phyloP scores from a whole-genome alignment of 2,329 filamentous ascomycete species.

The Helminthosporium solani region DNA sequence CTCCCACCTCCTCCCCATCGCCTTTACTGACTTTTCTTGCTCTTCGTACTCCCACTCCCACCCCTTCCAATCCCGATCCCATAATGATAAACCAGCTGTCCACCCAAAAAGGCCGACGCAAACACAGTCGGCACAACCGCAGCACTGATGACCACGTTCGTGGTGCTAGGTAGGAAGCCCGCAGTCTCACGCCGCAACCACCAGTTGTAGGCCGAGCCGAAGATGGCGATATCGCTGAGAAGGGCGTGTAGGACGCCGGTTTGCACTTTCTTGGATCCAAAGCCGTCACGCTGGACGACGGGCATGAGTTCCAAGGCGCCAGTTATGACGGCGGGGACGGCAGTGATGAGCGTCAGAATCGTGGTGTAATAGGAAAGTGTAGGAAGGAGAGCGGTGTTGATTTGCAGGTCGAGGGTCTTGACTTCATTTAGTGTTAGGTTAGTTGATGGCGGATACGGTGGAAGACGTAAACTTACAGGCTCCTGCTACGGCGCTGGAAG shows the following conservation, averaged over 20 bases:
- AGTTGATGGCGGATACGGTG: not conserved
- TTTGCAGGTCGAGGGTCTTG: constrained; percentile 28
- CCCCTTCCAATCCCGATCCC: constrained; percentile 45
- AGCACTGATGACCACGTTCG: constrained; percentile 42
- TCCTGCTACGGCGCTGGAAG: constrained; percentile 33
- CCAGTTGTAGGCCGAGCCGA: constrained; percentile 46
- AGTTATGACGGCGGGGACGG: constrained; percentile 33
- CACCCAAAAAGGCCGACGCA: constrained; percentile 47
- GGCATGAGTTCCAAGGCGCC: constrained; percentile 42
- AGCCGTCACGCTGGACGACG: constrained; percentile 46
- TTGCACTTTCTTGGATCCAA: constrained; percentile 46
- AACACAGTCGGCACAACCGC: constrained; percentile 38
- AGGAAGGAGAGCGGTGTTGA: constrained; percentile 35
- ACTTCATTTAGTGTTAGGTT: no score
- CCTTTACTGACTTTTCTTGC: constrained; percentile 25
- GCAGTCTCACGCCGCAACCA: constrained; percentile 38
- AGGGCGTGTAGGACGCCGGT: constrained; percentile 45
- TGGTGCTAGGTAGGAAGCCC: constrained; percentile 37
- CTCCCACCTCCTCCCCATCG: no score
- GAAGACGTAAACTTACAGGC: constrained; percentile 14
- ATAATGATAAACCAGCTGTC: constrained; percentile 47
- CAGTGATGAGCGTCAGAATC: constrained; percentile 39
- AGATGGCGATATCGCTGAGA: constrained; percentile 45
- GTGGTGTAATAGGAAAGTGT: constrained; percentile 48
- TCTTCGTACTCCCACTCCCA: constrained; percentile 13